These are phyloP conservation scores for Solanum chiquidenum DNA, from an alignment of 257 asterid genomes.

Conservation along the genomic window DNA sequence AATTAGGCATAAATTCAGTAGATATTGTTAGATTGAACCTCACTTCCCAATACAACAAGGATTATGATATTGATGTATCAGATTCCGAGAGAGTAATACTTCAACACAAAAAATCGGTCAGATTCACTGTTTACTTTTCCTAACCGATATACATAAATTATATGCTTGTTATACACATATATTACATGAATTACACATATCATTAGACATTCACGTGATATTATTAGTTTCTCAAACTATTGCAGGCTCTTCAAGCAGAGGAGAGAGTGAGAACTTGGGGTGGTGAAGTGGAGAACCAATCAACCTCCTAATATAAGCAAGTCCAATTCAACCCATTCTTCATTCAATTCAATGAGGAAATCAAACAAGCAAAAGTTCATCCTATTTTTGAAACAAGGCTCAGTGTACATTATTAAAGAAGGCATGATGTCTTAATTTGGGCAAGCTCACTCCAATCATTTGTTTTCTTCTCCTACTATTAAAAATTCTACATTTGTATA, in stretches of 20 bases:
- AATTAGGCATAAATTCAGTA: not conserved
- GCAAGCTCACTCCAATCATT: not conserved
- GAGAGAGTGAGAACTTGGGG: constrained; percentile 27
- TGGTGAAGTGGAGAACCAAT: not conserved
- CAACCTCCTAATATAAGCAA: not conserved
- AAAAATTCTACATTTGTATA: not conserved
- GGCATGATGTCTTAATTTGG: not conserved
- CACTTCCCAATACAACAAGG: not conserved
- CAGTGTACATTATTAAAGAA: not conserved
- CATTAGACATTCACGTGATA: not conserved
- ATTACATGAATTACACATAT: not conserved
- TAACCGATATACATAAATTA: not conserved
- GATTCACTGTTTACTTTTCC: not conserved
- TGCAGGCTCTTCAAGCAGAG: constrained; percentile 27
- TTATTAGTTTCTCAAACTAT: not conserved
- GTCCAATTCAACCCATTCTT: not conserved
- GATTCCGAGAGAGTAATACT: not conserved
- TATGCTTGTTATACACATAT: not conserved
- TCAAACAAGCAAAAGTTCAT: not conserved
- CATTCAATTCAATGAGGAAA: not conserved
- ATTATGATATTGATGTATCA: not conserved
- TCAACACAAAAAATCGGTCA: not conserved
- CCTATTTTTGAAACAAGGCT: not conserved
- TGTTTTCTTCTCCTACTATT: not conserved
- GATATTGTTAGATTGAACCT: not conserved